Conservation (phyloP, 2,329 filamentous ascomycete genomes). For the Cercospora sp. region DNA sequence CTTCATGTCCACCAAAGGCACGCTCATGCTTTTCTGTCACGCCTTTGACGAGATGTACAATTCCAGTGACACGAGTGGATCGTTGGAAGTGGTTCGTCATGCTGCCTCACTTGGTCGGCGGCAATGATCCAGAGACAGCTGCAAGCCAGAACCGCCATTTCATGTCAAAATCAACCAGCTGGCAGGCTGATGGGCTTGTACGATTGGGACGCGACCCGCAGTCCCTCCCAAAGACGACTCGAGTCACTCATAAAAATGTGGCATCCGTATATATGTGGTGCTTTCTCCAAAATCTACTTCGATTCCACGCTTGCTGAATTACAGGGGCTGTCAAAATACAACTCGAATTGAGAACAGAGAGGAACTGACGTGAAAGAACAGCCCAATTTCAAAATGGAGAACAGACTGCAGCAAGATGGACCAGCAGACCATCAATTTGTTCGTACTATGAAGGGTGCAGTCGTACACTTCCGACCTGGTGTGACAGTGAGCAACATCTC, state of each 20-base stretch:
- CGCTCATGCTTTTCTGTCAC: not conserved
- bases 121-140: not conserved
- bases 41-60: not conserved
- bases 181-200: not conserved
- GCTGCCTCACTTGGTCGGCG: not conserved
- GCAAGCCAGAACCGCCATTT: not conserved
- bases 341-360: not conserved
- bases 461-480: constrained; percentile 1
- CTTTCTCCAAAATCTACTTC: not conserved
- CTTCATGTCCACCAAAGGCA: not conserved
- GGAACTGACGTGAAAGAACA: not conserved
- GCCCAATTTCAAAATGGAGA: not conserved
- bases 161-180: not conserved
- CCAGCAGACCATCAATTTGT: not conserved
- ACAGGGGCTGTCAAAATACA: not conserved
- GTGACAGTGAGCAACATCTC: not conserved
- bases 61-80: not conserved
- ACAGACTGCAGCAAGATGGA: not conserved
- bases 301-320: not conserved
- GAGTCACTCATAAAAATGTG: not conserved
- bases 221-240: not conserved
- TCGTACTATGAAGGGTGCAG: not conserved
- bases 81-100: not conserved
- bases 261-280: not conserved
- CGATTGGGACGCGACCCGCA: not conserved